Base-by-base conservation (phyloP, 78 protist species). In the Monocercomonoides exilis region DNA sequence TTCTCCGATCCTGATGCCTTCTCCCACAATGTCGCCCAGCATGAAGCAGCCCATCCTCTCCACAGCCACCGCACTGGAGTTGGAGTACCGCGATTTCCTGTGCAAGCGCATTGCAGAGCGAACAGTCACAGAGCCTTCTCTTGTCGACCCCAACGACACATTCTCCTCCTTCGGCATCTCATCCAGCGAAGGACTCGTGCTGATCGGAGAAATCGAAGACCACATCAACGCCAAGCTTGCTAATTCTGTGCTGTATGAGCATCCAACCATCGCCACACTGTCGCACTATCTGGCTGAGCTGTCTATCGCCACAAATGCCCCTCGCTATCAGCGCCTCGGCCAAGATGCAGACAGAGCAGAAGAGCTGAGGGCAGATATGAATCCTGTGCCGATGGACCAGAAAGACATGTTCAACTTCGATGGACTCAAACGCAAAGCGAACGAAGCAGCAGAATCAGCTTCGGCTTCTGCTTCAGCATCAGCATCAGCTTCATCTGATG, bases 191-290 rank as follows among this genome's bases (percentile, higher is more conserved):
- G 4, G 45, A 32, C 11, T 32, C 11, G 21, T 4, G 6, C 11
- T 79, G 82, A 21, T 79, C 5, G 82, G 82, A 5, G 82, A 79
- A 4, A 33, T 79, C 45, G 82, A 79, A 21, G 82, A 33, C 4
- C 21, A 21, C 82, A 32, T 33, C 43, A 21, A 21, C 82, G 45
- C 6, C 45, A 79, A 79, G 82, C 82, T 79, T 33, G 5, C 4
- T 41, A 21, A 79, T 41, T 32, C 42, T 6, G 43, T 6, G 4
- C 82, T 79, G 43, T 32, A 32, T 21, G 82, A 79, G 42, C 11
- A 79, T 41, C 82, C 82, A 21, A 79, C 82, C 82, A 79, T 79
- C 82, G 11, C 42, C 82, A 6, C 6, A 4, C 82, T 79, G 42
- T 33, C 82, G 45, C 4, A 21, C 42, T 79, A 33, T 21, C 82